Evolutionary conservation across 2,329 filamentous ascomycete species (phyloP).

Genomic region (Clonostachys rhizophaga): DNA sequence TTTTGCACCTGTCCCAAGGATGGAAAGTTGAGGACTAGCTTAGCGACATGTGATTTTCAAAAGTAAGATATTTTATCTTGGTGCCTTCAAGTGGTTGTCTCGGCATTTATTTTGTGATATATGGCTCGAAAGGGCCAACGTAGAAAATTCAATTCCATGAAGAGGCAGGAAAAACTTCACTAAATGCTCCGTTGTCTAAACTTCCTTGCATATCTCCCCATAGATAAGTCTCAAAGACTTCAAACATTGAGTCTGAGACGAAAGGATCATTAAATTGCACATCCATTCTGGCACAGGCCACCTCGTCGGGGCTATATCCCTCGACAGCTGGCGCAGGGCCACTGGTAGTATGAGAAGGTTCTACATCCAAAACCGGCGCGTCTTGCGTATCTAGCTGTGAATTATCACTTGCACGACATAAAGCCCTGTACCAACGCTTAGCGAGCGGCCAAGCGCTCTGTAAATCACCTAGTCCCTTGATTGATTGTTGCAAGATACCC

Average conservation of each 20-base stretch:
- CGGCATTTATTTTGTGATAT: too few relatives aligned
- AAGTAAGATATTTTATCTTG: too few relatives aligned
- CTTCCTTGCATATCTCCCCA: not conserved
- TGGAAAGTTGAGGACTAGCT: conserved; percentile 13
- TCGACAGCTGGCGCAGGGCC: too few relatives aligned
- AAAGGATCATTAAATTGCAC: not conserved
- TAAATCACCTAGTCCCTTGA: not conserved
- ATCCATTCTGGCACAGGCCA: not conserved
- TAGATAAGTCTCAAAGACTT: not conserved
- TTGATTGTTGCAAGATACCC: not conserved
- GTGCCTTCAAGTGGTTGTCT: too few relatives aligned
- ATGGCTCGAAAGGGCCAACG: too few relatives aligned
- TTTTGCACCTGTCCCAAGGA: conserved; percentile 26
- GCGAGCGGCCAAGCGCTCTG: not conserved
- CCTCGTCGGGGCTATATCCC: too few relatives aligned
- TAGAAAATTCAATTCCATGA: too few relatives aligned
- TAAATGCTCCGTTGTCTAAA: too few relatives aligned
- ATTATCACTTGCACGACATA: not conserved
- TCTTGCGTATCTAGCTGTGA: not conserved
- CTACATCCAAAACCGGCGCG: not conserved
- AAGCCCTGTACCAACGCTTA: not conserved
- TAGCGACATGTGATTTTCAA: too few relatives aligned
- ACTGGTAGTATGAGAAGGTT: not conserved
- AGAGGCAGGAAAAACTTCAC: too few relatives aligned
- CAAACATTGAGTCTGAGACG: not conserved